A percentile compares a stretch with the other conserved stretches of the same genome.
Evolutionary conservation across 306 rosid species (phyloP).

Genomic region (Cercis canadensis): DNA sequence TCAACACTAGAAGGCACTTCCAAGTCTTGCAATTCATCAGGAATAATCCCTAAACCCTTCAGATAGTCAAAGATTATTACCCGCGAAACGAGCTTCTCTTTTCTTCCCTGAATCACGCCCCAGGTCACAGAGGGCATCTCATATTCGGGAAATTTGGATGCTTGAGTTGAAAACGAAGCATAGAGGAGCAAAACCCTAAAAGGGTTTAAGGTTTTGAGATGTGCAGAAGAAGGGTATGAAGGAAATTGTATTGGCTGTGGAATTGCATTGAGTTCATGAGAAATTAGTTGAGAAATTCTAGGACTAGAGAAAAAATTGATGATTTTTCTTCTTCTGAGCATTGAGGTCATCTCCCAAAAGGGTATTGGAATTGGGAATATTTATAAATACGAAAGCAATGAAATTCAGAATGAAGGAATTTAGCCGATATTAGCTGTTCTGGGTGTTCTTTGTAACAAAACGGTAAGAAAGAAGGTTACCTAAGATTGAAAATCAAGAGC

Average conservation of each 20-base stretch:
- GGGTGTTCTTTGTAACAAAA: no score
- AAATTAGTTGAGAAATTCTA: slow-evolving; percentile 18
- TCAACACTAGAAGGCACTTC: slow-evolving; percentile 91
- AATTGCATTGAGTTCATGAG: slow-evolving; percentile 25
- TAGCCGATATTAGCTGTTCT: no score
- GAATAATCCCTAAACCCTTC: slow-evolving; percentile 79
- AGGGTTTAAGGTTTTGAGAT: slow-evolving; percentile 46
- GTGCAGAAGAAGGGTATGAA: slow-evolving; percentile 29
- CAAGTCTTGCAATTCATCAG: slow-evolving; percentile 77
- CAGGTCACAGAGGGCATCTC: slow-evolving; percentile 95
- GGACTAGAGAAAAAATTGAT: slow-evolving; percentile 35
- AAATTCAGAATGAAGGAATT: not conserved
- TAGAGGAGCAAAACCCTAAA: slow-evolving; percentile 53
- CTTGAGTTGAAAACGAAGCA: slow-evolving; percentile 54
- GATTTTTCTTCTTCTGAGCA: slow-evolving; percentile 52
- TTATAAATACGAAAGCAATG: not conserved
- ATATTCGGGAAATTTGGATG: slow-evolving; percentile 80
- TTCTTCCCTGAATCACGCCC: slow-evolving; percentile 95
- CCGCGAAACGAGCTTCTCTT: slow-evolving; percentile 88
- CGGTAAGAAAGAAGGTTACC: not conserved
- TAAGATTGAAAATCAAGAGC: not conserved
- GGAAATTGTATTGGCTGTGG: slow-evolving; percentile 33
- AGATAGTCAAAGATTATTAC: slow-evolving; percentile 82
- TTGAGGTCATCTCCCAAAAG: slow-evolving; percentile 34
- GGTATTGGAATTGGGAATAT: not conserved